Evolutionary conservation across 2,329 filamentous ascomycete species (phyloP), one percentile per base, ranked within the genome.

Genomic region (Thelonectria discophora): DNA sequence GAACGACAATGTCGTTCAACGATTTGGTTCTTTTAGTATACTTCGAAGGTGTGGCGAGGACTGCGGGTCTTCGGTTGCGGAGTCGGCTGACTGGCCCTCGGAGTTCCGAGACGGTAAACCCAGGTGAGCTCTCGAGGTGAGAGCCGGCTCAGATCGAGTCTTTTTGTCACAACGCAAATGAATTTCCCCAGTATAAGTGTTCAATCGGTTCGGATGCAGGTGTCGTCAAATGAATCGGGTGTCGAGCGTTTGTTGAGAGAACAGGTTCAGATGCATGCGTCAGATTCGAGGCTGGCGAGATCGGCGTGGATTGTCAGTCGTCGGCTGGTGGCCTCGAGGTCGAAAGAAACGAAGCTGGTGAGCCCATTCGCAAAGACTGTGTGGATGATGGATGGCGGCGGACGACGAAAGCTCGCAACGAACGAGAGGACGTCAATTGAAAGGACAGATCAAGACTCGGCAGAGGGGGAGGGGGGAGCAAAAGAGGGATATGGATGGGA

Each of bases 71-170:
- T 64, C 62, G 66, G 68, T 55, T 51, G 60, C 53, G 50, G 34
- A 27, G 49, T 64, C 62, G 66, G 68, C 57, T 51, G 60, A 55
- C 48, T 39, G 30, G 49, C 64, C 51, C 67, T 75, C 69, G 69
- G 66, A 74, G 56, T 64, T 74, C 73, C 72, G 73, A 73, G 59
- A 66, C 56, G 30, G 62, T 55, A 65, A 65, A 64, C n/a, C 62
- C 55, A 61, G 45, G 63, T 58, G 58, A 50, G 37, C 30, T 34
- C 40, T 24, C 39, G 30, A 37, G 51, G 20, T 47, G 48, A 27
- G 20, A 30, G 47, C 42, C 30, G 13, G 47, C 52, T 48, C 53
- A 40, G 20, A 39, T 34, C 24, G n/a, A 20, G 24, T 24, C 34
- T 32, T 18, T 43, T 20, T 54, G 24, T 40, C 30, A 32, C n/a